Percentiles rank a stretch among this genome's conserved stretches.
Conservation (phyloP, 805 yeast species). For the Ogataea paraovalis region DNA sequence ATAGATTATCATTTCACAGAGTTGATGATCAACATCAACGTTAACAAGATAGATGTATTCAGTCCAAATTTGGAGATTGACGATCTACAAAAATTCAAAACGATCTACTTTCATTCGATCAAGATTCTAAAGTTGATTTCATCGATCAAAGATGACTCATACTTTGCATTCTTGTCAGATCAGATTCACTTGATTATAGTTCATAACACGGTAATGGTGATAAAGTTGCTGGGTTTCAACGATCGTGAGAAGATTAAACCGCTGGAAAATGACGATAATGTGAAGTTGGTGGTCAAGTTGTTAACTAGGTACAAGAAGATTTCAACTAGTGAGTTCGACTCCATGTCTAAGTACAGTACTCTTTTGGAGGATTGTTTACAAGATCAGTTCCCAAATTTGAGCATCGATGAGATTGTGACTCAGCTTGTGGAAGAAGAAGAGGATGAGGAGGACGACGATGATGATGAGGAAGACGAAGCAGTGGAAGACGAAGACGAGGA, state of each 20-base stretch:
- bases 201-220: slow-evolving; percentile 37
- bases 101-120: slow-evolving; percentile 37
- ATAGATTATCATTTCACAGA: slow-evolving; percentile 62
- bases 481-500: slow-evolving; percentile 3
- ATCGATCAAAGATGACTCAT: slow-evolving; percentile 40
- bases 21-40: slow-evolving; percentile 38
- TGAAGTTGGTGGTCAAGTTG: slow-evolving; percentile 8
- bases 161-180: slow-evolving; percentile 68
- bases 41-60: slow-evolving; percentile 7
- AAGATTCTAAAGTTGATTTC: slow-evolving; percentile 39
- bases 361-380: slow-evolving; percentile 5
- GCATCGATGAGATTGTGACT: background rate
- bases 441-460: slow-evolving; percentile 7
- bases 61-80: background rate
- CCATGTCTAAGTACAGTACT: slow-evolving; percentile 7
- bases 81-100: slow-evolving; percentile 15
- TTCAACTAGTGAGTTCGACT: slow-evolving; percentile 9
- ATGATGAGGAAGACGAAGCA: background rate
- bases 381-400: slow-evolving; percentile 5
- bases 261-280: slow-evolving; percentile 5
- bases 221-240: slow-evolving; percentile 24
- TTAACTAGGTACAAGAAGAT: slow-evolving; percentile 14
- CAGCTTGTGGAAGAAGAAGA: slow-evolving; percentile 3
- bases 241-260: slow-evolving; percentile 4
- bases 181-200: slow-evolving; percentile 56